Evolutionary conservation across 768 basidiomycete genomes (phyloP), one percentile per base, ranked within the genome.

Genomic region (Multifurca ochricompacta): DNA sequence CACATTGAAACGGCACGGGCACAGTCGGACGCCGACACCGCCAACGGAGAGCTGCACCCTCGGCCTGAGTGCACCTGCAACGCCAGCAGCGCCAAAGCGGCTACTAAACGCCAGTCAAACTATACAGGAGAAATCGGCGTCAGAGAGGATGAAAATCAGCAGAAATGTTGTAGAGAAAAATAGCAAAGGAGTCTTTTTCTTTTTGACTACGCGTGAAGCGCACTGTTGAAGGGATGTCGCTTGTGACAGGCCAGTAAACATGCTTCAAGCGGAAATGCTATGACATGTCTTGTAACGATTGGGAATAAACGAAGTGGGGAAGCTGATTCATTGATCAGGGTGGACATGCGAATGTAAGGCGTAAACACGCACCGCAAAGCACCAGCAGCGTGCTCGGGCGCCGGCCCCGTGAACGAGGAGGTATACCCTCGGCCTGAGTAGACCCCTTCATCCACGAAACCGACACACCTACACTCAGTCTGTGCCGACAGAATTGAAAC

Each of bases 381-480:
- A 7, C 7, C 14, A 11, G 19, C 30, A 10, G 21, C 18, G 1
- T 31, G 4, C 13, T 41, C 23, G 18, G 46, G 19, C 5, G 31
- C 36, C 23, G 45, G 37, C 53, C 23, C 6, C 32, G 31, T 25
- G 21, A 21, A 42, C 40, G 46, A 34, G 18, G 13, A 42, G 3
- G 25, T 10, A 18, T 40, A 48, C 45, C 45, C 45, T 54, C 53
- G 53, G 30, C 53, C 53, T 41, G 53, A 34, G 39, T 35, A 39
- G 30, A 48, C 19, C 35, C 39, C 39, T 31, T n/a, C 34, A 14
- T 36, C 54, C 28, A 13, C 34, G 13, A 35, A 42, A 28, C 32
- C 8, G 25, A 37, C 47, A 30, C 40, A 28, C 47, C 40, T 23
- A 48, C 31, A 8, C 14, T 6, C 3, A 35, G 25, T 14, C 47